phyloP scores from a whole-genome alignment of 352 stramenopile genomes.

The Globisporangium takayamanum region DNA sequence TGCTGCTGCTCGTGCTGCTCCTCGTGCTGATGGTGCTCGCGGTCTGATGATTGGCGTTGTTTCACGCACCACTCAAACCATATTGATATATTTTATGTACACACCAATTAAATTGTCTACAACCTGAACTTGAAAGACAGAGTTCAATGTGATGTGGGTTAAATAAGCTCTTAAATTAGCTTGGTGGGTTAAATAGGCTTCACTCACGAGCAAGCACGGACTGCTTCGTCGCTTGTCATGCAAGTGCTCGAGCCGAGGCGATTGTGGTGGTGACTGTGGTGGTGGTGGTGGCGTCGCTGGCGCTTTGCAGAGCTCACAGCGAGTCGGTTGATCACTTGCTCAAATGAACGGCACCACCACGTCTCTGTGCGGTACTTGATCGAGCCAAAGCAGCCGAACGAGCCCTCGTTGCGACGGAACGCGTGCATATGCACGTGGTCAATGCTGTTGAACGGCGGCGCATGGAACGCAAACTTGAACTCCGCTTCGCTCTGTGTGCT shows the following conservation, averaged over 20 bases:
- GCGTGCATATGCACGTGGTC: slow-evolving; percentile 89
- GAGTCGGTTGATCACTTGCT: slow-evolving; percentile 57
- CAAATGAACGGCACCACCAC: slow-evolving; percentile 83
- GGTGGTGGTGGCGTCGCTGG: neutral
- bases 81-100: too few species aligned
- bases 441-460: slow-evolving; percentile 86
- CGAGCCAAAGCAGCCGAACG: slow-evolving; percentile 54
- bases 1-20: neutral
- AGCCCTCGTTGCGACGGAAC: slow-evolving; percentile 51
- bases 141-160: too few species aligned
- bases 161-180: too few species aligned
- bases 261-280: neutral
- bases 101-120: too few species aligned
- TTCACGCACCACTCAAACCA: too few species aligned
- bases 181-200: too few species aligned
- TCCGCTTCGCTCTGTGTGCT: slow-evolving; percentile 23
- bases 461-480: slow-evolving; percentile 80
- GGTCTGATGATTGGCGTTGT: too few species aligned
- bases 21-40: too few species aligned
- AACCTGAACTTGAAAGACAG: too few species aligned
- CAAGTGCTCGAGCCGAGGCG: neutral
- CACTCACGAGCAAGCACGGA: too few species aligned
- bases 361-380: slow-evolving; percentile 86
- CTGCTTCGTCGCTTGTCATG: slow-evolving; percentile 2
- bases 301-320: slow-evolving; percentile 1